Base-by-base conservation (phyloP, 2,329 filamentous ascomycete genomes). In the Aureobasidium pullulans region DNA sequence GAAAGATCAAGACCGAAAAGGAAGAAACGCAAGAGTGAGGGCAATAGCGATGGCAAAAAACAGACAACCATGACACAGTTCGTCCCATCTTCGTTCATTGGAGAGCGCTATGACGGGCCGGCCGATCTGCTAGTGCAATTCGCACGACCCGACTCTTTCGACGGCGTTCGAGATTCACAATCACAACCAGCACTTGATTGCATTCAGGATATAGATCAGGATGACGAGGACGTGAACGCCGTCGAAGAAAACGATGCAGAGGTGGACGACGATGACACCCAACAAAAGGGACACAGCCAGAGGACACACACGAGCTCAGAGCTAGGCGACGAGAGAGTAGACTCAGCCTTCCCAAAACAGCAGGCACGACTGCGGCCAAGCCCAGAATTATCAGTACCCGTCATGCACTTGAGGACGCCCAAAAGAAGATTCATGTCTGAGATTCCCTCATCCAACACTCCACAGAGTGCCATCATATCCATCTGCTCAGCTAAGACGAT, bases 371-470 rank as follows among this genome's bases (percentile, higher is more conserved):
- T 19, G 46, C 56, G 37, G 44, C 52, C 49, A 59, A 62, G 43
- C 16, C 46, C 56, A 16, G 56, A 58, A 23, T n/a, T 58, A 15
- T 28, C 39, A 10, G 23, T 49, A 34, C 34, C 44, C 10, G 29
- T 31, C 7, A 49, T 43, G 16, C 36, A 37, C 15, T 40, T 48
- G 2, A 44, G 47, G 15, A 59, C 57, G 15, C 57, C 57, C 19
- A 37, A 11, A n/a, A 52, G 40, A n/a, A 53, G 7, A 28, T 53
- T 59, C 23, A 40, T 15, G 32, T 44, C 48, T 19, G 64, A 66
- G 46, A 64, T 68, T n/a, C 66, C 66, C 6, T 67, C 66, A 4
- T 67, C 66, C 1, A 66, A 67, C 37, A 66, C 66, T 15, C 64
- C 66, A 9, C 60, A 60, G 31, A 65, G 63, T 23, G 63, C 64